phyloP scores from a whole-genome alignment of 2,329 filamentous ascomycete genomes.

The Niveomyces coronatus region DNA sequence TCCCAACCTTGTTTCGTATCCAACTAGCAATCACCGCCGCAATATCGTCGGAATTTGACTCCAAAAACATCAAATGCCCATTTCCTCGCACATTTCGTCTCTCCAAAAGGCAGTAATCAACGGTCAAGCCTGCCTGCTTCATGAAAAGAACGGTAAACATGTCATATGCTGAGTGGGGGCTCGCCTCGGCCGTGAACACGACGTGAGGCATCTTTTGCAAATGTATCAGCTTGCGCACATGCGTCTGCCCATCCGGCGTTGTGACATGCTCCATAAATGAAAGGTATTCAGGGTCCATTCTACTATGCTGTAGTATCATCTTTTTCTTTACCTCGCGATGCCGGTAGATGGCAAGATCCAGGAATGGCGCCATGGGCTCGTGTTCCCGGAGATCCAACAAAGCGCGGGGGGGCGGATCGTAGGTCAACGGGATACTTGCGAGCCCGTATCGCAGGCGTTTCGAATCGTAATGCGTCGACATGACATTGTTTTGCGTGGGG shows the following conservation, averaged over 20 bases:
- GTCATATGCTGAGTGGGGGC: constrained; percentile 44
- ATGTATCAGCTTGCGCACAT: constrained; percentile 32
- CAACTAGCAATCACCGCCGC: constrained; percentile 27
- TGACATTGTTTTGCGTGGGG: constrained; percentile 12
- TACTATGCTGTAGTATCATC: constrained; percentile 1
- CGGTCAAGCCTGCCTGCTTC: constrained; percentile 37
- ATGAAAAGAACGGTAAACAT: constrained; percentile 43
- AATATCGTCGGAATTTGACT: constrained; percentile 38
- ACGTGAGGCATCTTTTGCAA: constrained; percentile 36
- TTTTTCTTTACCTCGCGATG: background rate
- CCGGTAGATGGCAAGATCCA: constrained; percentile 5
- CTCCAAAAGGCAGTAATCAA: constrained; percentile 34
- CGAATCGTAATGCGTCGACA: constrained; percentile 17
- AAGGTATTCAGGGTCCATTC: background rate
- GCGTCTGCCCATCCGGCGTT: background rate
- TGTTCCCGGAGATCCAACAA: background rate
- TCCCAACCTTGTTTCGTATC: constrained; percentile 17
- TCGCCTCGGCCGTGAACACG: constrained; percentile 41
- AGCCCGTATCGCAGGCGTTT: constrained; percentile 28
- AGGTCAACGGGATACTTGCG: constrained; percentile 31
- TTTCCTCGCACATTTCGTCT: constrained; percentile 39
- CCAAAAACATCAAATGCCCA: constrained; percentile 44
- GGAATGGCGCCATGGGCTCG: background rate
- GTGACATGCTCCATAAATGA: background rate
- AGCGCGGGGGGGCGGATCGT: constrained; percentile 23